Base-by-base conservation (phyloP, 176 grass and related monocot species). In the Melocanna baccifera region DNA sequence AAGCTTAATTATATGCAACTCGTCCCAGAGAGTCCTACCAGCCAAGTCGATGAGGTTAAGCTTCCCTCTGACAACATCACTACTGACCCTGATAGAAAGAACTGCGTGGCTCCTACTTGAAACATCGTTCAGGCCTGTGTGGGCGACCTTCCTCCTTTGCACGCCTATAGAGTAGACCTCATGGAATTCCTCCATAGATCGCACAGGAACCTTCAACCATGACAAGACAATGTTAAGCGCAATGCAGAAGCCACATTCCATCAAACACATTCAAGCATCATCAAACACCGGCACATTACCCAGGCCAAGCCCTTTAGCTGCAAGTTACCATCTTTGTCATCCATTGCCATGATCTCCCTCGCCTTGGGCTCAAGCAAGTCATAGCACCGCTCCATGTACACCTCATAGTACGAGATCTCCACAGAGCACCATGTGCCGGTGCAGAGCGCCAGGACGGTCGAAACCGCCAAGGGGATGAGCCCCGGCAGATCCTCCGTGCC, bases 11-110 rank as follows among this genome's bases (percentile, higher is more conserved):
- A 76, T 78, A 30, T 87, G 5, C 18, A 65, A 30, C 26, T 62
- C 69, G 45, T 47, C 83, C 47, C 5, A 45, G 41, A 71, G 51
- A 46, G 77, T 25, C 69, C 1, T 83, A 96, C 96, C 96, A 74
- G 93, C 96, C 76, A 99, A 75, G 59, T 99, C 96, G 42, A 99
- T 96, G 43, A 99, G 93, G 62, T 96, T 99, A 52, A 99, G 86
- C 47, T 94, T 99, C 78, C 96, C 96, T 82, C 91, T 92, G 15
- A 88, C 52, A 77, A 76, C 64, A 73, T 91, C 87, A 86, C 76
- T 59, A 16, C 65, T 87, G 65, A 99, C 26, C 29, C 78, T 75
- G 4, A 99, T 48, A 20, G 91, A 88, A 16, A 99, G 86, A 37
- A 99, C 81, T 10, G 96, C 96, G 22, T 99, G 96, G 36, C 96